Percentiles rank a stretch among this genome's conserved stretches.
Evolutionary conservation across 306 rosid genomes (phyloP).

Genomic region (Vigna trinervia): DNA sequence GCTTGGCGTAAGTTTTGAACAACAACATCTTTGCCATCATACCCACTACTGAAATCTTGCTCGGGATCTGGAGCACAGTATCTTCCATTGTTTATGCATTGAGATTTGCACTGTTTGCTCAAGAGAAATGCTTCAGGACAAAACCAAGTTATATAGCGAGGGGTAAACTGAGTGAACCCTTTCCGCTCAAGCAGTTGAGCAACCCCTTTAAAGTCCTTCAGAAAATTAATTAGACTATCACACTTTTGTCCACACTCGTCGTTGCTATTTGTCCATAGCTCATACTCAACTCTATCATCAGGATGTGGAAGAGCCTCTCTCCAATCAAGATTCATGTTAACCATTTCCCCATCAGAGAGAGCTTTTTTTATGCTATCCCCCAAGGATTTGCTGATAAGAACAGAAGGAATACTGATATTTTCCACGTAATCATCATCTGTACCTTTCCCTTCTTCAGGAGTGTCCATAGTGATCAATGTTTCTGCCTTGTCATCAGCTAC

Average conservation of each 20-base stretch:
- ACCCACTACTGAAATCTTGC: constrained; percentile 88
- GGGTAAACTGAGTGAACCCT: constrained; percentile 87
- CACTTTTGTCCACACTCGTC: constrained; percentile 96
- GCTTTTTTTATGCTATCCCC: constrained; percentile 82
- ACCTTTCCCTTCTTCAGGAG: constrained; percentile 77
- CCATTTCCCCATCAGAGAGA: constrained; percentile 68
- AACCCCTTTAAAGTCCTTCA: constrained; percentile 78
- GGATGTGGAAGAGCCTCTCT: constrained; percentile 98
- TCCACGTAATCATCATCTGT: constrained; percentile 69
- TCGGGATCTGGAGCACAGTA: constrained; percentile 99
- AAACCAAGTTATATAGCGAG: constrained; percentile 93
- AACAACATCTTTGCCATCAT: constrained; percentile 95
- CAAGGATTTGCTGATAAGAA: constrained; percentile 80
- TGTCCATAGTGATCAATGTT: constrained; percentile 91
- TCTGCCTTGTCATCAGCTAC: constrained; percentile 86
- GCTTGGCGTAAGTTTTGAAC: constrained; percentile 94
- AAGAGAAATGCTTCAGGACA: constrained; percentile 82
- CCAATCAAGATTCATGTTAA: constrained; percentile 91
- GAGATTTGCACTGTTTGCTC: constrained; percentile 90
- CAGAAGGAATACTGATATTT: constrained; percentile 84
- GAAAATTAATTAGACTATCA: constrained; percentile 79
- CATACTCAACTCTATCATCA: constrained; percentile 95
- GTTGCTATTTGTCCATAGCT: constrained; percentile 95
- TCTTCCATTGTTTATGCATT: constrained; percentile 89
- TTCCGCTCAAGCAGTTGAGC: constrained; percentile 91